Evolutionary conservation across 1,139 yeast genomes (phyloP), one percentile per base, ranked within the genome.

Genomic region (Yamadazyma atmosphaerica): DNA sequence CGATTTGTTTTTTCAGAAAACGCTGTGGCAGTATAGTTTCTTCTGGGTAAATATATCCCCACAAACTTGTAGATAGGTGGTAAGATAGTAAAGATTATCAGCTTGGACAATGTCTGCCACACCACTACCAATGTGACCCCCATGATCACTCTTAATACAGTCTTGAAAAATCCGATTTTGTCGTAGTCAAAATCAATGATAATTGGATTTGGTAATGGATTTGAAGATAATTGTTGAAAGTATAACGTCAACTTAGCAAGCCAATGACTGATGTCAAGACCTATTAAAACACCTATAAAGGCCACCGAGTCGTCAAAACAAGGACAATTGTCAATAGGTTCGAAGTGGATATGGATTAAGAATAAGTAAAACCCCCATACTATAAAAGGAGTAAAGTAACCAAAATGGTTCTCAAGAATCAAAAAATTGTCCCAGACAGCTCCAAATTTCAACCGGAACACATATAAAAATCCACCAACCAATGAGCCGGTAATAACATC

Each of bases 231-330:
- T 3, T 52, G 44, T 34, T 57, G 55, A 34, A 53, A 56, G 50
- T 52, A 63, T 24, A 50, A 49, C 1, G 68, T 58, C 25, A 61
- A 54, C 14, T 54, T 45, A 22, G 60, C 60, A 7, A 50, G 36
- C 75, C 83, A 78, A 46, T 76, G 77, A 10, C 82, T 73, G 27
- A 82, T 46, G 45, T 81, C 88, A 19, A 83, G 52, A 0, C 98
- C 98, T 35, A 84, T 70, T 15, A 89, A 73, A 21, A 92, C 98
- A 1, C 97, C 97, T 40, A 89, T 68, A 52, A 92, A 92, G 2
- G 98, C 95, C 15, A 92, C 96, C 7, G 94, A 82, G 55, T 92
- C 98, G 54, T 88, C 98, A 58, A 85, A 90, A 58, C 98, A 92
- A 0, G 98, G 98, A 57, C 98, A 92, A 52, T 84, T 86, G 52